phyloP scores from a whole-genome alignment of 1,284 basidiomycete species.

The Pseudozyma sp. region DNA sequence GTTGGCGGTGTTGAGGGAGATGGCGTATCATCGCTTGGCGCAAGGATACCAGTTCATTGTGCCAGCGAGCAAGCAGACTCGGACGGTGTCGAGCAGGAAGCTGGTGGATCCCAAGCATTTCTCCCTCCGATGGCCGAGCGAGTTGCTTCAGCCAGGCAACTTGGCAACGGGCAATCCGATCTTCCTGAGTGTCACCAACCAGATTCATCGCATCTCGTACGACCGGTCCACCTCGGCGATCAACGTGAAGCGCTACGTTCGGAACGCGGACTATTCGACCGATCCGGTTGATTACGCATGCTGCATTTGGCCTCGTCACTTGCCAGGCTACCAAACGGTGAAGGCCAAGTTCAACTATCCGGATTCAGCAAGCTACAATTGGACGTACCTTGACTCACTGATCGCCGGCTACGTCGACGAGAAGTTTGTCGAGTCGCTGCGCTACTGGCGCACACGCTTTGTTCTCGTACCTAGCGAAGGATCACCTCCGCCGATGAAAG shows the following conservation, averaged over 20 bases:
- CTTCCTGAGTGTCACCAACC: constrained; percentile 92
- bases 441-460: constrained; percentile 94
- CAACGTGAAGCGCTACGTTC: constrained; percentile 86
- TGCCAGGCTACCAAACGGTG: constrained; percentile 85
- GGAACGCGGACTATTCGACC: constrained; percentile 76
- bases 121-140: constrained; percentile 60
- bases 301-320: constrained; percentile 91
- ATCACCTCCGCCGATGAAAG: constrained; percentile 73
- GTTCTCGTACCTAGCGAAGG: constrained; percentile 87
- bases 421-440: constrained; percentile 61
- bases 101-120: constrained; percentile 52
- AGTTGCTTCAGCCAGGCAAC: constrained; percentile 67
- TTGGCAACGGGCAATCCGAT: constrained; percentile 74
- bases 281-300: constrained; percentile 83
- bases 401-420: constrained; percentile 68
- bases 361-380: constrained; percentile 74
- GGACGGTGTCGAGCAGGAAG: constrained; percentile 38
- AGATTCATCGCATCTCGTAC: constrained; percentile 91
- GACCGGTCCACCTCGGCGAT: constrained; percentile 81
- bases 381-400: constrained; percentile 70
- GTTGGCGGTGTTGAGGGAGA: constrained; percentile 82
- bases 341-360: constrained; percentile 82
- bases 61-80: constrained; percentile 33
- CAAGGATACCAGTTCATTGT: constrained; percentile 96
- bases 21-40: constrained; percentile 89